Percentiles rank a stretch among this genome's conserved stretches.
These are phyloP conservation scores for Terfezia claveryi DNA, from an alignment of 495 filamentous ascomycete species.

Conservation along the genomic window DNA sequence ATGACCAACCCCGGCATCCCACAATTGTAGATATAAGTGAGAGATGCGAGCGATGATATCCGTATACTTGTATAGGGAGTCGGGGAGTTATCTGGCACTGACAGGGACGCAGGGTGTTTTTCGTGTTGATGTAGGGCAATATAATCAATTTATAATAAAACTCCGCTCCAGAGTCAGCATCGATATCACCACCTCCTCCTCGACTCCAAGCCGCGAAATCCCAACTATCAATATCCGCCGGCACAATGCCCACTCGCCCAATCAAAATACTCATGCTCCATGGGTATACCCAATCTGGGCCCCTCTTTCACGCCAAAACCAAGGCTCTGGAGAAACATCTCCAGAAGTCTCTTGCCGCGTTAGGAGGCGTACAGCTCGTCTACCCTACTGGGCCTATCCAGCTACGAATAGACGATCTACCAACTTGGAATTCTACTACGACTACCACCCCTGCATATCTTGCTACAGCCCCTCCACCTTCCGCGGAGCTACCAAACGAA, in stretches of 20 bases:
- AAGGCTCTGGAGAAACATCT: slow-evolving; percentile 66
- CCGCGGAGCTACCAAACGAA: slow-evolving; percentile 4
- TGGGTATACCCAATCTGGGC: slow-evolving; percentile 80
- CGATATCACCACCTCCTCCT: too few species aligned
- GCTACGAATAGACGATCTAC: slow-evolving; percentile 9
- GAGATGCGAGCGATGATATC: too few species aligned
- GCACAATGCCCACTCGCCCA: not conserved
- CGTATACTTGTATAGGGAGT: too few species aligned
- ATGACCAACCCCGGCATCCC: too few species aligned
- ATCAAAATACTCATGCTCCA: slow-evolving; percentile 25
- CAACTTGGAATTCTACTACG: slow-evolving; percentile 40
- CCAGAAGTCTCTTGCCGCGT: slow-evolving; percentile 41
- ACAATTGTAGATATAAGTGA: too few species aligned
- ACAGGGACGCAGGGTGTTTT: too few species aligned
- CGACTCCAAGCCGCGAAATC: too few species aligned
- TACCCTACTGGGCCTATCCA: slow-evolving; percentile 27
- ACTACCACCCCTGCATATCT: slow-evolving; percentile 38
- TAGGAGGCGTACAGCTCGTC: not conserved
- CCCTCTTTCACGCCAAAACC: slow-evolving; percentile 72
- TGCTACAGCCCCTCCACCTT: slow-evolving; percentile 9
- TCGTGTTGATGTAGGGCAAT: too few species aligned
- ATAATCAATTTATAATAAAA: too few species aligned
- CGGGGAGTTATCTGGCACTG: too few species aligned
- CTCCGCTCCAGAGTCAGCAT: too few species aligned
- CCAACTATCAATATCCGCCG: too few species aligned